These are phyloP conservation scores for Dalbergia cochinchinensis DNA, from an alignment of 306 rosid genomes.

Conservation along the genomic window DNA sequence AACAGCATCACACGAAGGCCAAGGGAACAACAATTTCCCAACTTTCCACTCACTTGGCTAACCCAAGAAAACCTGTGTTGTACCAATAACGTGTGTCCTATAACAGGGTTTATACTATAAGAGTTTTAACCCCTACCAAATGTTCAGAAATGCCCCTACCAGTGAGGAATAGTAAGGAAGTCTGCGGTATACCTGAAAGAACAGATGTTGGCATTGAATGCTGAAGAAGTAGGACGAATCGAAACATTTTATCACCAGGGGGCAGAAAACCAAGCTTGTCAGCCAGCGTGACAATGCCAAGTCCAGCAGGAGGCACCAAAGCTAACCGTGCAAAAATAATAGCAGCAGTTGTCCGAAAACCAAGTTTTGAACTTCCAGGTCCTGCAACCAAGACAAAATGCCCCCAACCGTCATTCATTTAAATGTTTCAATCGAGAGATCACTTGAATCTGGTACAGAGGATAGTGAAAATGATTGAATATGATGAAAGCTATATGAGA, in stretches of 20 bases:
- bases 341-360: slow-evolving; percentile 86
- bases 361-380: slow-evolving; percentile 98
- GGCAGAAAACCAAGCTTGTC: slow-evolving; percentile 98
- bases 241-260: slow-evolving; percentile 83
- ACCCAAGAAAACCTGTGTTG: slow-evolving; percentile 23
- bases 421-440: slow-evolving; percentile 27
- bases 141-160: slow-evolving; percentile 29
- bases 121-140: background rate
- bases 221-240: slow-evolving; percentile 92
- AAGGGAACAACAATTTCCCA: slow-evolving; percentile 29
- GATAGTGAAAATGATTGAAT: background rate
- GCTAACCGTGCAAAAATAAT: slow-evolving; percentile 76
- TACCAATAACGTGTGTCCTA: slow-evolving; percentile 10
- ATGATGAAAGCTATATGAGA: slow-evolving; percentile 12
- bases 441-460: background rate
- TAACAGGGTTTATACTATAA: slow-evolving; percentile 4
- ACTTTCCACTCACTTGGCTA: slow-evolving; percentile 21
- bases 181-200: slow-evolving; percentile 70
- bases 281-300: slow-evolving; percentile 90
- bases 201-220: slow-evolving; percentile 99
- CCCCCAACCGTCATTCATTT: slow-evolving; percentile 13
- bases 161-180: slow-evolving; percentile 13
- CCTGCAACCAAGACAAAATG: slow-evolving; percentile 62
- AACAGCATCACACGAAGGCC: slow-evolving; percentile 29
- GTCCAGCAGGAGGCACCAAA: slow-evolving; percentile 90